phyloP scores from a whole-genome alignment of 106 monocot species.

The Vanilla planifolia region DNA sequence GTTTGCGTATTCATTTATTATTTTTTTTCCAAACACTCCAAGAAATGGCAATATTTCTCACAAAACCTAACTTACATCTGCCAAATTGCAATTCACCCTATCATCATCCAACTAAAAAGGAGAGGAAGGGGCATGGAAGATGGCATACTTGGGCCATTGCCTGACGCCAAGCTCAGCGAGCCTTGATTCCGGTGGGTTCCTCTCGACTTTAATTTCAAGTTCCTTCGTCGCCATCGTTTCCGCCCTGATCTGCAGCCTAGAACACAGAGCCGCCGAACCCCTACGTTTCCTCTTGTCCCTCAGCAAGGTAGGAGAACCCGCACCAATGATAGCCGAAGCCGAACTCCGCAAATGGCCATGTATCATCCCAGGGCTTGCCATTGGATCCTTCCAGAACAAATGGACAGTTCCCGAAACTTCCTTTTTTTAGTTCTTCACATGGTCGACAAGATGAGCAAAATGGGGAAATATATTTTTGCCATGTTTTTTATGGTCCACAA shows the following conservation, averaged over 20 bases:
- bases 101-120: not conserved
- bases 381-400: conserved; percentile 11
- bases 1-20: no score
- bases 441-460: no score
- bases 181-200: conserved; percentile 64
- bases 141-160: conserved; percentile 79
- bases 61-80: not conserved
- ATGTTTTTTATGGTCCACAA: no score
- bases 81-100: not conserved
- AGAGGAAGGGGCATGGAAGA: not conserved
- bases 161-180: conserved; percentile 74
- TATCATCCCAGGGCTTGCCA: conserved; percentile 6
- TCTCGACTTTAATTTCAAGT: conserved; percentile 71
- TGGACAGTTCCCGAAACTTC: not conserved
- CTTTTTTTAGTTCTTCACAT: no score
- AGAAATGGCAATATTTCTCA: not conserved
- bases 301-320: not conserved
- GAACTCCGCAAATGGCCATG: not conserved
- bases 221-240: conserved; percentile 87
- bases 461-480: no score
- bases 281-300: not conserved
- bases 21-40: no score
- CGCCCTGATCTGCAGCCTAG: conserved; percentile 31
- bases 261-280: not conserved
- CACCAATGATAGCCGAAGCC: not conserved